Evolutionary conservation across 805 yeast genomes (phyloP).

Genomic region (Suhomyces kilbournensis): DNA sequence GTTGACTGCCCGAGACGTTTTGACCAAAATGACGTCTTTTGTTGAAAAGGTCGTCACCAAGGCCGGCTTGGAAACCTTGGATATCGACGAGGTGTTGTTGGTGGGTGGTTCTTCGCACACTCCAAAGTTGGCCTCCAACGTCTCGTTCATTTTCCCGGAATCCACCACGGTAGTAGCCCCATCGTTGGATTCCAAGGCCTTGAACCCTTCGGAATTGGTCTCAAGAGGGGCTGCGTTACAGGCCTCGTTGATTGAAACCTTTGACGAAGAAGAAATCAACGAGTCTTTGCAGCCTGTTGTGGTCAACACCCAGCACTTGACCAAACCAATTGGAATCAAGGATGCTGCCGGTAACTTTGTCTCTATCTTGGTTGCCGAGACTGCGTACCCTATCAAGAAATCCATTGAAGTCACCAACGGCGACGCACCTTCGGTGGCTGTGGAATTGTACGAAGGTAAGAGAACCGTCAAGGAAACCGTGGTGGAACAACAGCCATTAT

Average conservation of each 20-base stretch:
- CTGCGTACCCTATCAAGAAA: slow-evolving; percentile 88
- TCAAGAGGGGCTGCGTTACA: slow-evolving; percentile 97
- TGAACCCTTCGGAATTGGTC: slow-evolving; percentile 84
- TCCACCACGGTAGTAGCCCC: slow-evolving; percentile 75
- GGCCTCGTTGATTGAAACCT: slow-evolving; percentile 80
- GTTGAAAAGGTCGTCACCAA: slow-evolving; percentile 71
- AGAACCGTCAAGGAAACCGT: slow-evolving; percentile 79
- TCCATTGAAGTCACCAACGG: slow-evolving; percentile 62
- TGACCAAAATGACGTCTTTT: slow-evolving; percentile 72
- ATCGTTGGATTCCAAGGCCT: slow-evolving; percentile 67
- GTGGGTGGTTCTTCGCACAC: slow-evolving; percentile 93
- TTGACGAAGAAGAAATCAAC: slow-evolving; percentile 75
- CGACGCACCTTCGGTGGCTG: slow-evolving; percentile 52
- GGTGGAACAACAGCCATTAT: slow-evolving; percentile 61
- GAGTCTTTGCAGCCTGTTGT: slow-evolving; percentile 83
- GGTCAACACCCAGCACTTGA: slow-evolving; percentile 81
- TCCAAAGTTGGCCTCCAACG: slow-evolving; percentile 81
- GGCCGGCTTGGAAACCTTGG: slow-evolving; percentile 82
- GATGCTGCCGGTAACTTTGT: slow-evolving; percentile 69
- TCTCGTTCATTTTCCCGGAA: slow-evolving; percentile 78
- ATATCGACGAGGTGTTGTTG: slow-evolving; percentile 85
- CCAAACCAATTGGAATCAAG: slow-evolving; percentile 81
- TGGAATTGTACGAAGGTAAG: slow-evolving; percentile 83
- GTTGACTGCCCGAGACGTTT: slow-evolving; percentile 74
- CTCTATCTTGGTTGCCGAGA: slow-evolving; percentile 73